Conservation (phyloP, 2,329 filamentous ascomycete species). For the Paramyrothecium sp. region DNA sequence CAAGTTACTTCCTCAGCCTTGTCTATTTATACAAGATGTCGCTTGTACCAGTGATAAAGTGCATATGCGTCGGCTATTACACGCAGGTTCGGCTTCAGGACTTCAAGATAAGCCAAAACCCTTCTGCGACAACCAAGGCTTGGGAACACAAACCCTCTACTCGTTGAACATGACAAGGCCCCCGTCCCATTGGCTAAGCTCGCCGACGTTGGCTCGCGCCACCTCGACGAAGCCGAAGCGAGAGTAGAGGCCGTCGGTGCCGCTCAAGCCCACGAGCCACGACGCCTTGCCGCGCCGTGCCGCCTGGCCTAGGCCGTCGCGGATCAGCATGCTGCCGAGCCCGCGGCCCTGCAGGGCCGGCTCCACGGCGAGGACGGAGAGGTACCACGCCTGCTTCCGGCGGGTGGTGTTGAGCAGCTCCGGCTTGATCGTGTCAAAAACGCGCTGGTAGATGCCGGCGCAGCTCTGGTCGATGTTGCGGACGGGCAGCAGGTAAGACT, state of each 20-base stretch:
- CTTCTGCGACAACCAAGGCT: too few species aligned
- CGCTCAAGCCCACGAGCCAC: conserved; percentile 30
- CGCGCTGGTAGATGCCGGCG: conserved; percentile 20
- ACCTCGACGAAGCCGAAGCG: conserved; percentile 32
- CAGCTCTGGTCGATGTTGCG: conserved; percentile 15
- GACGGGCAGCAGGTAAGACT: conserved; percentile 21
- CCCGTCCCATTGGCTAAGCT: conserved; percentile 32
- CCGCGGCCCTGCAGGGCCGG: conserved; percentile 28
- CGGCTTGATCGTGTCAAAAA: conserved; percentile 21
- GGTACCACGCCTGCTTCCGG: conserved; percentile 31
- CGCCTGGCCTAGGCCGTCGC: conserved; percentile 23
- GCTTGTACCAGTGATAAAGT: not conserved
- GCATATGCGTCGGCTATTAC: not conserved
- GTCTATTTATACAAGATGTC: not conserved
- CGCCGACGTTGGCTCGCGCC: conserved; percentile 31
- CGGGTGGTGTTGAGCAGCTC: conserved; percentile 22
- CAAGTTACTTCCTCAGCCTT: not conserved
- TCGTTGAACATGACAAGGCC: conserved; percentile 35
- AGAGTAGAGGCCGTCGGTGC: conserved; percentile 28
- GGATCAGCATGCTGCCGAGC: conserved; percentile 26
- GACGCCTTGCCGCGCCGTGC: conserved; percentile 25
- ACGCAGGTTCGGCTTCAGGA: too few species aligned
- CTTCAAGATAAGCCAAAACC: too few species aligned
- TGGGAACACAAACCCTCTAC: conserved; percentile 10
- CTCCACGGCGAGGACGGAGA: conserved; percentile 29